phyloP scores from a whole-genome alignment of 192 early-diverging fungal genomes.

The Dissophora globulifera region DNA sequence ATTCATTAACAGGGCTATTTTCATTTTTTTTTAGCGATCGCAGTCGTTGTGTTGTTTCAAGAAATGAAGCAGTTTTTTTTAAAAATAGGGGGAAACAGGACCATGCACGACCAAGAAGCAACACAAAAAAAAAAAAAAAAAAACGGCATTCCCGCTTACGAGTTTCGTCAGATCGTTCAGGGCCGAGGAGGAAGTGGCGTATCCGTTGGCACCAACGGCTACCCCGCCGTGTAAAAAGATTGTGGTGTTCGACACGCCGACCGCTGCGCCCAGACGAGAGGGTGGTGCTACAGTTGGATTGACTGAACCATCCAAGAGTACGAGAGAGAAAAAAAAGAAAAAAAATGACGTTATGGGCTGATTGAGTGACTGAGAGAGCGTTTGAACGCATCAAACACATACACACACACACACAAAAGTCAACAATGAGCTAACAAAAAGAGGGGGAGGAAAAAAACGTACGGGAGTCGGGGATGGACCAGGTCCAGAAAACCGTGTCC shows the following conservation, averaged over 20 bases:
- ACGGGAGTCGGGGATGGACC: slow-evolving; percentile 60
- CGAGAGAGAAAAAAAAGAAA: neutral
- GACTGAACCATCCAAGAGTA: slow-evolving; percentile 19
- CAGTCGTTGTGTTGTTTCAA: too few species aligned
- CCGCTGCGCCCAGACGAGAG: slow-evolving; percentile 33
- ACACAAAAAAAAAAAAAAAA: too few species aligned
- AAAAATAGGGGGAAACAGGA: too few species aligned
- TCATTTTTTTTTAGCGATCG: too few species aligned
- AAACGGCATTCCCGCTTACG: too few species aligned
- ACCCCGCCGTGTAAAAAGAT: slow-evolving; percentile 35
- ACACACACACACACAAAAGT: too few species aligned
- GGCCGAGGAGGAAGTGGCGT: slow-evolving; percentile 9
- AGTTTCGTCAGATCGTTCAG: slow-evolving; percentile 25
- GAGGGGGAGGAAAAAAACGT: slow-evolving; percentile 2
- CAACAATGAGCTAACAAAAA: neutral
- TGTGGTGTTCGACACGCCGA: slow-evolving; percentile 13
- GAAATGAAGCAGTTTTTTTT: neutral
- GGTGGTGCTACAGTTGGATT: slow-evolving; percentile 22
- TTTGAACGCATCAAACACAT: too few species aligned
- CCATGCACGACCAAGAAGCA: too few species aligned
- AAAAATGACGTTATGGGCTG: neutral
- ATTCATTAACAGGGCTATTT: too few species aligned
- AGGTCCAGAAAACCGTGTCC: slow-evolving; percentile 56
- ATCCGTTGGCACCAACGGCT: slow-evolving; percentile 7
- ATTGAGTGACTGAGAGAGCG: too few species aligned